Evolutionary conservation across 257 asterid species (phyloP).

Genomic region (Rhazya stricta): DNA sequence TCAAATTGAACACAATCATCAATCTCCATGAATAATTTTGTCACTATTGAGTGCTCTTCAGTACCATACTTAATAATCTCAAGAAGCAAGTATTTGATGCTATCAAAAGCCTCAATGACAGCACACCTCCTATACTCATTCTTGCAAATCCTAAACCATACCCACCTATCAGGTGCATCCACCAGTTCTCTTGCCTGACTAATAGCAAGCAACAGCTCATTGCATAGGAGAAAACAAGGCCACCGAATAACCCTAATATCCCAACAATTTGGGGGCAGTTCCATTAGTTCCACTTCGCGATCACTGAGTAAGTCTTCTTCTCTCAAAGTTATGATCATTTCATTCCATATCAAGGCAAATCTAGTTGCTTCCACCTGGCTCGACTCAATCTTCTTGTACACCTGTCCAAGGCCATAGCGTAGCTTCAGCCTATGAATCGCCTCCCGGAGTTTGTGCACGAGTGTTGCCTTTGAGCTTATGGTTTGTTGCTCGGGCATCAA

Average conservation of each 20-base stretch:
- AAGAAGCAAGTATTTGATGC: conserved; percentile 67
- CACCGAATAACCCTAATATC: conserved; percentile 84
- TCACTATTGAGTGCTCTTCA: conserved; percentile 63
- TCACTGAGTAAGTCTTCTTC: conserved; percentile 84
- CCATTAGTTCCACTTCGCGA: conserved; percentile 71
- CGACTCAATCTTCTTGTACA: conserved; percentile 85
- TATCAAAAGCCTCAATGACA: conserved; percentile 77
- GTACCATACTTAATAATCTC: conserved; percentile 58
- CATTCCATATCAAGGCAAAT: conserved; percentile 93
- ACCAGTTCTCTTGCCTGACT: conserved; percentile 66
- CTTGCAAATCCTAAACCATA: conserved; percentile 78
- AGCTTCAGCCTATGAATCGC: conserved; percentile 70
- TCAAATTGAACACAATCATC: conserved; percentile 45
- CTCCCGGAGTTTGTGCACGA: conserved; percentile 62
- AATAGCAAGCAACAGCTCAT: conserved; percentile 75
- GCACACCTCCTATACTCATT: conserved; percentile 86
- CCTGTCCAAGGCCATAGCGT: conserved; percentile 87
- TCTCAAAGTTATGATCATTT: conserved; percentile 69
- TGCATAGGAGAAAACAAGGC: conserved; percentile 86
- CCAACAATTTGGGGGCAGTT: conserved; percentile 92
- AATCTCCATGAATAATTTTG: conserved; percentile 54
- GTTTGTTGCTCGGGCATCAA: conserved; percentile 60
- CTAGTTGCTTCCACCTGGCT: conserved; percentile 86
- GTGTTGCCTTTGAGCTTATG: conserved; percentile 36
- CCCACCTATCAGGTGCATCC: conserved; percentile 52